Base-by-base conservation (phyloP, 2,329 filamentous ascomycete genomes). In the Niveomyces coronatus region DNA sequence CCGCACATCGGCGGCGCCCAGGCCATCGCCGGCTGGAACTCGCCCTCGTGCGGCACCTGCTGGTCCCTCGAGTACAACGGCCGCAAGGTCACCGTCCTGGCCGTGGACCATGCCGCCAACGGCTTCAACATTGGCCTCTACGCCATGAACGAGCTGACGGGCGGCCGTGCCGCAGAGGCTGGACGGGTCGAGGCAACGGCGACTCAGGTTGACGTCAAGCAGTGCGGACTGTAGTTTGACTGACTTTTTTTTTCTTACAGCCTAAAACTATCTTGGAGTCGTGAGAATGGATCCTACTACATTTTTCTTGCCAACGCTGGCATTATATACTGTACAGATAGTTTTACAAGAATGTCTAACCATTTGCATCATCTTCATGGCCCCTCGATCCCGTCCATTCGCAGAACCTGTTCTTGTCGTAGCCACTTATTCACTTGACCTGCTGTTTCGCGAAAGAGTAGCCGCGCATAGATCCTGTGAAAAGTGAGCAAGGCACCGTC, bases 101-200 rank as follows among this genome's bases (percentile, higher is more conserved):
- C 68, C 41, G 60, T 79, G 41, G 75, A 79, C 55, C 63, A 65
- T 46, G 58, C 68, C 19, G 57, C 16, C 11, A 41, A 43, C 4
- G 70, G 70, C 29, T 71, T 74, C 61, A 78, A 76, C 58, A 65
- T 79, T 44, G 73, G 62, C n/a, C 56, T 72, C 41, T 51, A 48
- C 24, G 76, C 73, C 39, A 60, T 80, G 67, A 63, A 79, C 53
- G 55, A 52, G 15, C 62, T 79, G 36, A 78, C 74, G 9, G 63
- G 63, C 49, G 64, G 63, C 20, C 65, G 69, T 48, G 74, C 63
- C 11, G 55, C 54, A 9, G 46, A 55, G 33, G 55, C 76, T 26
- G 76, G 76, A 36, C 62, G 67, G 15, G 48, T 80, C 35, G 64
- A 74, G 19, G 74, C 71, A 19, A 47, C 50, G 5, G 66, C 65